Base-by-base conservation (phyloP, 2,329 filamentous ascomycete species). In the Penicillium sp. region DNA sequence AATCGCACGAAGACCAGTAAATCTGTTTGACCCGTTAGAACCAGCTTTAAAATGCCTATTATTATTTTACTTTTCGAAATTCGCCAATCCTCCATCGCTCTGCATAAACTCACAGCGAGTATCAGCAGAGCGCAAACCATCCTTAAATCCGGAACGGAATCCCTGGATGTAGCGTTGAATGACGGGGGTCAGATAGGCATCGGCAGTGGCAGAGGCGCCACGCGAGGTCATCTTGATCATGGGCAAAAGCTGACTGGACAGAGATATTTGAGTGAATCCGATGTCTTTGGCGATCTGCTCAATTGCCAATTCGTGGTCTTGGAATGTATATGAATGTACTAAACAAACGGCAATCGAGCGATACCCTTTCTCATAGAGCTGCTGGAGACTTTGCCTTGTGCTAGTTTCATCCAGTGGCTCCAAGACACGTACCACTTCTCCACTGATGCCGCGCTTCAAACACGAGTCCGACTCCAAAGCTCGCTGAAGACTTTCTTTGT, bases 101-200 rank as follows among this genome's bases (percentile, higher is more conserved):
- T 95, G 90, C 90, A 95, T 96, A 61, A 96, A 95, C 68, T 95
- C 90, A 73, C 43, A 83, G 75, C 69, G 86, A 84, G 5, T 92
- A 86, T 51, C 84, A 89, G 62, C 85, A 82, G 0, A 84, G 84
- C 2, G 90, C 11, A 53, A 46, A 89, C 0, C 95, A 75, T 0
- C 91, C 89, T 54, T 84, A 82, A 62, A 96, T 95, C 1, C 90
- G 88, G 30, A 81, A 80, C 63, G 88, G 82, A 66, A 95, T 92
- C 1, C 89, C 87, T 49, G 80, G 53, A 89, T 84, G 65, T 91
- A 92, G 67, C 88, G 87, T 58, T 57, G 82, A 59, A 89, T 89
- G 5, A 86, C 84, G 0, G 87, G 87, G 0, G 86, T 89, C 1
- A 90, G 77, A 66, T 90, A 90, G 3, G 87, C 87, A 66, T 90